A percentile compares a stretch with the other conserved stretches of the same genome.
These are phyloP conservation scores for Diaporthe destruens DNA, from an alignment of 2,329 filamentous ascomycete species.

Conservation along the genomic window DNA sequence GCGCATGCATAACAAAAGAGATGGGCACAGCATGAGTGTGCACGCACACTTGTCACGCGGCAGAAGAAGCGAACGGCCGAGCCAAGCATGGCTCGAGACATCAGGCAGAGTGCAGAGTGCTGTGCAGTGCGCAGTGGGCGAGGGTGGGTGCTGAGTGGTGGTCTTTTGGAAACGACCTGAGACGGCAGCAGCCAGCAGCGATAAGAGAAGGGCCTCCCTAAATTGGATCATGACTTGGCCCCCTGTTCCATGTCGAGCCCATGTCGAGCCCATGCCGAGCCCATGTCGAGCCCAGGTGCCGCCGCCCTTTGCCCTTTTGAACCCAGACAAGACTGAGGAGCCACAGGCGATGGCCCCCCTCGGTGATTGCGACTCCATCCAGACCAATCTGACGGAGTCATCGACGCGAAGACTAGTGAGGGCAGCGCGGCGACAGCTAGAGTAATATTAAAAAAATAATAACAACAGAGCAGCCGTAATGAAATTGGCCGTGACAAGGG, in stretches of 20 bases:
- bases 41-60: background rate
- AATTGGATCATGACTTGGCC: conserved; percentile 18
- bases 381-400: conserved; percentile 32
- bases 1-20: conserved; percentile 16
- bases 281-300: conserved; percentile 2
- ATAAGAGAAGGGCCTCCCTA: conserved; percentile 19
- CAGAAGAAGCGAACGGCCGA: conserved; percentile 8
- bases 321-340: conserved; percentile 15
- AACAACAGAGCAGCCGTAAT: conserved; percentile 14
- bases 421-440: conserved; percentile 12
- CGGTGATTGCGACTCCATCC: conserved; percentile 41
- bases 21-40: background rate
- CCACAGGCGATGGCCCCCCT: conserved; percentile 33
- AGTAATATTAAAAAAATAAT: background rate
- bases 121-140: conserved; percentile 3
- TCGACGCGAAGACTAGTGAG: conserved; percentile 17
- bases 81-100: conserved; percentile 15
- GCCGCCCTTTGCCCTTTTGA: conserved; percentile 30
- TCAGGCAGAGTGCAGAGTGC: background rate
- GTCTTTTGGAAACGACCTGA: conserved; percentile 31
- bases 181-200: conserved; percentile 20
- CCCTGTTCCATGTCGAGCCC: conserved; percentile 26
- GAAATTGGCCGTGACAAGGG: conserved; percentile 15
- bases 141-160: background rate
- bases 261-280: background rate